Percentiles rank a stretch among this genome's conserved stretches.
Conservation (phyloP, 768 basidiomycete genomes). For the Suillus paluster region DNA sequence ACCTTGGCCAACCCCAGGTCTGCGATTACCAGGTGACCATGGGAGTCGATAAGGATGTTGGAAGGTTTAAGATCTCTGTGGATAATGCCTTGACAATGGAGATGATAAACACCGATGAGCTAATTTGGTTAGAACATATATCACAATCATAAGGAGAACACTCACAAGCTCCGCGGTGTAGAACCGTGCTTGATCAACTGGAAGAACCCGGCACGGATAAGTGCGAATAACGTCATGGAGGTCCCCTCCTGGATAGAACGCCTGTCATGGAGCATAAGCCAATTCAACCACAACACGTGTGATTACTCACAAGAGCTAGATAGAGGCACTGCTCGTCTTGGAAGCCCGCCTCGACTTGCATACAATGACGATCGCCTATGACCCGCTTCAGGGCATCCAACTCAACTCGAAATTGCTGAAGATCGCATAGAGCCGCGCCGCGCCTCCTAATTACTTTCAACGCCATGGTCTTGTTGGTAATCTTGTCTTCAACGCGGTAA, state of each 20-base stretch:
- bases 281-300: neutral
- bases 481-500: slow-evolving; percentile 10
- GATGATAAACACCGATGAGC: slow-evolving; percentile 38
- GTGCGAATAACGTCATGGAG: slow-evolving; percentile 9
- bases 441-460: slow-evolving; percentile 17
- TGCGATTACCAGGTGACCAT: slow-evolving; percentile 58
- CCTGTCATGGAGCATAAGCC: neutral
- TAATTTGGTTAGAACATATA: slow-evolving; percentile 3
- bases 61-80: slow-evolving; percentile 73
- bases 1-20: slow-evolving; percentile 62
- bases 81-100: slow-evolving; percentile 66
- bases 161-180: slow-evolving; percentile 17
- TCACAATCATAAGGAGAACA: neutral
- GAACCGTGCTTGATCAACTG: slow-evolving; percentile 9
- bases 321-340: slow-evolving; percentile 17
- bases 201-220: neutral
- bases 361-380: slow-evolving; percentile 10
- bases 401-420: slow-evolving; percentile 3
- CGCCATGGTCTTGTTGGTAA: slow-evolving; percentile 9
- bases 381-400: slow-evolving; percentile 11
- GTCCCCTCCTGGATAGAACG: slow-evolving; percentile 14
- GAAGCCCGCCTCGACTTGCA: slow-evolving; percentile 17
- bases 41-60: slow-evolving; percentile 58
- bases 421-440: neutral
- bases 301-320: slow-evolving; percentile 14